Evolutionary conservation across 2,329 filamentous ascomycete genomes (phyloP), one percentile per base, ranked within the genome.

Genomic region (Colletotrichum cordylinicola): DNA sequence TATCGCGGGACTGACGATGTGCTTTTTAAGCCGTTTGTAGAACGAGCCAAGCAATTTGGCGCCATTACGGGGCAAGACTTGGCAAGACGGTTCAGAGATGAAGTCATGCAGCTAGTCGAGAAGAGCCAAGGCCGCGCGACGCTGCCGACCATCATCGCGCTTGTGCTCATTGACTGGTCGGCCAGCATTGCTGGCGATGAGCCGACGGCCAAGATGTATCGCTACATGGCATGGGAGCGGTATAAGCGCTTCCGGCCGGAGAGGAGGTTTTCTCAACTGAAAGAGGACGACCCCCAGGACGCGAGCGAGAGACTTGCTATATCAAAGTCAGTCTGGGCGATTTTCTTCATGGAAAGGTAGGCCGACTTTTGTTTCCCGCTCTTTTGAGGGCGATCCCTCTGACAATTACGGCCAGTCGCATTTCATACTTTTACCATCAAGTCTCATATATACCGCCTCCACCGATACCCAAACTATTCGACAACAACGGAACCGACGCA

Each of bases 311-410:
- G 66, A 48, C 27, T 76, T 10, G 35, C 39, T 9, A 68, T 76
- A n/a, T 76, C 74, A 7, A 67, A 27, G 27, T 70, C 74, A 3
- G 29, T 66, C 4, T 76, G 74, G 74, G 70, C 74, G 13, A 21
- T 76, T 18, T 76, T 74, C 35, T n/a, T 74, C 7, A 76, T 76
- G 39, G 74, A 76, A 31, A 76, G 70, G 74, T 76, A 37, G 43
- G 48, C 8, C 6, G 29, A 27, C 3, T n/a, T 21, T 18, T 67
- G 33, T 52, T 7, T 2, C 2, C 10, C 1, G 10, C 10, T n/a
- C 18, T 48, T 5, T 21, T 8, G 1, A 21, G 0, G 31, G n/a
- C 0, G 21, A n/a, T 15, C 3, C n/a, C 15, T 66, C 35, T 66
- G 4, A 55, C 27, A 35, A 4, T 21, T 1, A 21, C 21, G 6